phyloP scores from a whole-genome alignment of 148 eudicot species.

The Polygonum aviculare region DNA sequence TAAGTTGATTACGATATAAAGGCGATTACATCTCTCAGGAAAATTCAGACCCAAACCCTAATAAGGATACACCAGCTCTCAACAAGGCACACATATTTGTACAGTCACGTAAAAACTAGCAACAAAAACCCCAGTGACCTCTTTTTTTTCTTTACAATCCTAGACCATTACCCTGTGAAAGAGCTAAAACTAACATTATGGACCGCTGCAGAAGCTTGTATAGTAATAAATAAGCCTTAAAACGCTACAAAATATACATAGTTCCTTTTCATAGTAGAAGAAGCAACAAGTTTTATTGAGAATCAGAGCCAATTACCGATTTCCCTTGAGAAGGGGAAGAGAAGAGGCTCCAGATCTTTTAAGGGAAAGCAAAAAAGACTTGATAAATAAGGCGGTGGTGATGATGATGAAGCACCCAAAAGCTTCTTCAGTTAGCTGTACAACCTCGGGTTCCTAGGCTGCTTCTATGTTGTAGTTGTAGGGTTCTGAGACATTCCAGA shows the following conservation, averaged over 20 bases:
- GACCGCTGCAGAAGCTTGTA: slow-evolving; percentile 33
- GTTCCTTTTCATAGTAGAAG: slow-evolving; percentile 37
- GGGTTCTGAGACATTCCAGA: slow-evolving; percentile 44
- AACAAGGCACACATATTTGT: slow-evolving; percentile 8
- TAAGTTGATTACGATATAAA: slow-evolving; percentile 2
- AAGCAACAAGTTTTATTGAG: slow-evolving; percentile 48
- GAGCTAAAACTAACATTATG: slow-evolving; percentile 23
- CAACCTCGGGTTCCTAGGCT: slow-evolving; percentile 36
- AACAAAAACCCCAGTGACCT: slow-evolving; percentile 11
- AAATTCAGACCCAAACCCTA: slow-evolving; percentile 3
- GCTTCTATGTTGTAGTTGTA: slow-evolving; percentile 19
- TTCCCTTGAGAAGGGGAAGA: slow-evolving; percentile 14
- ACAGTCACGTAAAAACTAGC: slow-evolving; percentile 14
- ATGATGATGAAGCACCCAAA: slow-evolving; percentile 25
- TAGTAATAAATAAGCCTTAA: slow-evolving; percentile 33
- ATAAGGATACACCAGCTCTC: not conserved
- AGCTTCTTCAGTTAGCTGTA: slow-evolving; percentile 72
- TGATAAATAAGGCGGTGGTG: too few relatives aligned
- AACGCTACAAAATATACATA: slow-evolving; percentile 73
- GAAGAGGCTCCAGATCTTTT: slow-evolving; percentile 20
- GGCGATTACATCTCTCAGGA: not conserved
- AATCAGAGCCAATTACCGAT: slow-evolving; percentile 27
- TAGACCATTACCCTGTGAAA: slow-evolving; percentile 11
- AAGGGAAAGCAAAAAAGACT: slow-evolving; percentile 9
- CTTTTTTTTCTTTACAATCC: slow-evolving; percentile 9